Evolutionary conservation across 208 protist genomes (phyloP).

Genomic region (Leishmania mexicana): DNA sequence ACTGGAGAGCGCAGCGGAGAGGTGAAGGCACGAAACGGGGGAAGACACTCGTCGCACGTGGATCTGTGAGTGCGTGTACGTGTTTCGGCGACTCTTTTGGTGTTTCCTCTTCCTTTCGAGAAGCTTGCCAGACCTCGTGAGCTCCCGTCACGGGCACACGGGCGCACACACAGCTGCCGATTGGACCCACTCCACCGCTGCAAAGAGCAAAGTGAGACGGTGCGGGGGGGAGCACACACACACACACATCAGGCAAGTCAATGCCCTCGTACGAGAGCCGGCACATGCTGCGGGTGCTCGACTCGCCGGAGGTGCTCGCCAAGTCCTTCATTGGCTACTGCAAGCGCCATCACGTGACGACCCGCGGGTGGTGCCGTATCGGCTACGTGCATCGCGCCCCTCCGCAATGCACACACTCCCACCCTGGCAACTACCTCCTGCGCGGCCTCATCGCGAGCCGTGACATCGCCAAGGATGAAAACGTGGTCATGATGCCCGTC

Average conservation of each 20-base stretch:
- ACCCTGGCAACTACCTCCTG: slow-evolving; percentile 22
- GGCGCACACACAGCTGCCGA: neutral
- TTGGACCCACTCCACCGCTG: neutral
- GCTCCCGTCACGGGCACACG: neutral
- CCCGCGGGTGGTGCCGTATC: slow-evolving; percentile 64
- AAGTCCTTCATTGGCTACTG: slow-evolving; percentile 70
- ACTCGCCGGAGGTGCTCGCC: slow-evolving; percentile 45
- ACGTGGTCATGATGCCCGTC: slow-evolving; percentile 72
- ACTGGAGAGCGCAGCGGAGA: neutral
- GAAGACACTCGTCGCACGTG: neutral
- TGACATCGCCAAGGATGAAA: slow-evolving; percentile 73
- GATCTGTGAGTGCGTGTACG: neutral
- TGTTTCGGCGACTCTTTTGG: neutral
- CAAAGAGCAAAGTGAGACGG: neutral
- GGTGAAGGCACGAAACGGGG: neutral
- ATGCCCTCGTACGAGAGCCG: slow-evolving; percentile 71
- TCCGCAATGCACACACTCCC: neutral
- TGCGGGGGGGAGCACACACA: neutral
- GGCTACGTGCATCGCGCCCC: slow-evolving; percentile 47
- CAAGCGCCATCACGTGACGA: slow-evolving; percentile 54
- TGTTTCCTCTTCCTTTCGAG: neutral
- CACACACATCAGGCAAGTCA: neutral
- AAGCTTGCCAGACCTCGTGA: neutral
- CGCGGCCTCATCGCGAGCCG: slow-evolving; percentile 80
- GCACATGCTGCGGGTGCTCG: slow-evolving; percentile 65